These are phyloP conservation scores for Lichtheimia ramosa DNA, from an alignment of 371 early-diverging fungal genomes.

Conservation along the genomic window DNA sequence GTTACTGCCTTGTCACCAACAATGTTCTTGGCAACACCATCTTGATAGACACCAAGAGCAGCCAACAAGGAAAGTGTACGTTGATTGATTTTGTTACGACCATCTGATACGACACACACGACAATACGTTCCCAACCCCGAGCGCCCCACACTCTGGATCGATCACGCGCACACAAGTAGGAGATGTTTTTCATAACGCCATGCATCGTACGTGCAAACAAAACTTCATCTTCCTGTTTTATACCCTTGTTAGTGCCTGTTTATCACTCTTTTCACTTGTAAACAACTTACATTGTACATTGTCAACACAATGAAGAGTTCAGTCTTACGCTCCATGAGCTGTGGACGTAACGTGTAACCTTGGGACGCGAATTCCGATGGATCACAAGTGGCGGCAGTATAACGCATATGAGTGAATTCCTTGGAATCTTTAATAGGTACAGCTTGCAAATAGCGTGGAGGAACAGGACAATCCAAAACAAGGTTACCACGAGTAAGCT, in stretches of 20 bases:
- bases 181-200: slow-evolving; percentile 91
- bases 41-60: slow-evolving; percentile 80
- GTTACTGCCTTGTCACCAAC: slow-evolving; percentile 67
- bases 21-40: slow-evolving; percentile 73
- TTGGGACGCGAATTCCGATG: slow-evolving; percentile 72
- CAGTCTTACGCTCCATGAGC: slow-evolving; percentile 73
- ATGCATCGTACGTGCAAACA: slow-evolving; percentile 89
- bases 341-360: slow-evolving; percentile 85
- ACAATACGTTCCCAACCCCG: slow-evolving; percentile 93
- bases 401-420: slow-evolving; percentile 87
- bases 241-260: background rate
- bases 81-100: slow-evolving; percentile 63
- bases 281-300: slow-evolving; percentile 71
- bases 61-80: slow-evolving; percentile 72
- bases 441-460: slow-evolving; percentile 51
- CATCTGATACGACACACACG: slow-evolving; percentile 87
- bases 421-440: slow-evolving; percentile 59
- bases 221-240: slow-evolving; percentile 80
- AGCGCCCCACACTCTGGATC: slow-evolving; percentile 82
- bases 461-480: slow-evolving; percentile 81
- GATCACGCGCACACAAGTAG: slow-evolving; percentile 79
- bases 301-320: slow-evolving; percentile 86
- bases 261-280: background rate
- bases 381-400: slow-evolving; percentile 86
- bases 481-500: slow-evolving; percentile 73